phyloP scores from a whole-genome alignment of 192 early-diverging fungal species.

The Mortierella hygrophila region DNA sequence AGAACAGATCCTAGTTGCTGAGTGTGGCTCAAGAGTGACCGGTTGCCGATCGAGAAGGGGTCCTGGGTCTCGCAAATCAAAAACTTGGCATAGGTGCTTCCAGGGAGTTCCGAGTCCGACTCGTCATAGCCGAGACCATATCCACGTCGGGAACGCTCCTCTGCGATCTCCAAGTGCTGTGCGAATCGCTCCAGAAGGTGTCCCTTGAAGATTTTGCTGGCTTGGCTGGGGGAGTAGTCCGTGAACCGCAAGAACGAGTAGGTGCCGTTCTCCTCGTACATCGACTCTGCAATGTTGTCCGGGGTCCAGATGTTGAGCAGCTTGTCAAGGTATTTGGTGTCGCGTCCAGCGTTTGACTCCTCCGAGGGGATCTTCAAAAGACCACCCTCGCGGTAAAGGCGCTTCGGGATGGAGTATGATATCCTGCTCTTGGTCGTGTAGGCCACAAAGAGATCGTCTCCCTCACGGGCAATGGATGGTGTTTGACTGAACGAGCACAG shows the following conservation, averaged over 20 bases:
- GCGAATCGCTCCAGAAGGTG: conserved; percentile 58
- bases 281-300: conserved; percentile 66
- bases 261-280: conserved; percentile 52
- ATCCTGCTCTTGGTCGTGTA: conserved; percentile 76
- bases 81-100: conserved; percentile 60
- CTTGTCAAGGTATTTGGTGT: conserved; percentile 59
- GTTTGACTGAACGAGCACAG: conserved; percentile 71
- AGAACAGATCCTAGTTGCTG: conserved; percentile 29
- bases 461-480: conserved; percentile 71
- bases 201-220: conserved; percentile 55
- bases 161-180: conserved; percentile 48
- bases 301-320: conserved; percentile 71
- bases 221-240: conserved; percentile 62
- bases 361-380: conserved; percentile 59
- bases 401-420: conserved; percentile 75
- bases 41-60: conserved; percentile 24
- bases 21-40: conserved; percentile 29
- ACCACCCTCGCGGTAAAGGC: conserved; percentile 76
- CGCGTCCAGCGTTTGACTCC: conserved; percentile 57
- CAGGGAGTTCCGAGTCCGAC: conserved; percentile 22
- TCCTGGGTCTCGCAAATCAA: conserved; percentile 52
- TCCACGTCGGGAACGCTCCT: conserved; percentile 42
- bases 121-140: conserved; percentile 34
- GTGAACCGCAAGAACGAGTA: conserved; percentile 71
- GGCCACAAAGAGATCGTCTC: conserved; percentile 65